Percentiles rank a stretch among this genome's conserved stretches.
Evolutionary conservation across 2,329 filamentous ascomycete species (phyloP).

Genomic region (Raffaelea deltoideospora): DNA sequence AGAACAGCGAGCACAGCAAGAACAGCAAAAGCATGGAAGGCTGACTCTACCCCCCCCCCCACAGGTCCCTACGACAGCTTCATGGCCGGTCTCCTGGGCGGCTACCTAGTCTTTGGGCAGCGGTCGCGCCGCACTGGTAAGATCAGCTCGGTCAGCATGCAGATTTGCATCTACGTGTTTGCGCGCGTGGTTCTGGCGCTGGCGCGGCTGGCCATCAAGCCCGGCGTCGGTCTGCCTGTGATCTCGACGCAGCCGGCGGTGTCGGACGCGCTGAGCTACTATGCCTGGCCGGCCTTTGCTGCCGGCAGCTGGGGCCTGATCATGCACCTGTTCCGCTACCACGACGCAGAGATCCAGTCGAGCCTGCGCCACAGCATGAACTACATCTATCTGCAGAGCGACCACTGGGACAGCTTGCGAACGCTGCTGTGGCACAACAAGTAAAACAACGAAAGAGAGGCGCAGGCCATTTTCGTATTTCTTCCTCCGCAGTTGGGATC

Average conservation of each 20-base stretch:
- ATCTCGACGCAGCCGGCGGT: constrained; percentile 33
- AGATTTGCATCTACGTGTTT: constrained; percentile 97
- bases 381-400: constrained; percentile 86
- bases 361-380: constrained; percentile 92
- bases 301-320: constrained; percentile 81
- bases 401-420: constrained; percentile 74
- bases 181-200: constrained; percentile 76
- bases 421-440: constrained; percentile 81
- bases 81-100: constrained; percentile 72
- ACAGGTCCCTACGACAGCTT: constrained; percentile 71
- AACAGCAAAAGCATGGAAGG: too few species aligned
- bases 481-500: too few species aligned
- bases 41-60: not conserved
- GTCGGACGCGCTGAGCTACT: constrained; percentile 39
- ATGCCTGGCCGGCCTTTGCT: constrained; percentile 89
- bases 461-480: too few species aligned
- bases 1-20: too few species aligned
- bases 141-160: constrained; percentile 74
- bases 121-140: constrained; percentile 46
- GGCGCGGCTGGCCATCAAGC: constrained; percentile 68
- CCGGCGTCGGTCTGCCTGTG: constrained; percentile 32
- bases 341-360: constrained; percentile 80
- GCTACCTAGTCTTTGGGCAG: constrained; percentile 80
- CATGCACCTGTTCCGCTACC: constrained; percentile 89
- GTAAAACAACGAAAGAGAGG: too few species aligned